These are phyloP conservation scores for Calycina herbarum DNA, from an alignment of 2,329 filamentous ascomycete species.

Conservation along the genomic window DNA sequence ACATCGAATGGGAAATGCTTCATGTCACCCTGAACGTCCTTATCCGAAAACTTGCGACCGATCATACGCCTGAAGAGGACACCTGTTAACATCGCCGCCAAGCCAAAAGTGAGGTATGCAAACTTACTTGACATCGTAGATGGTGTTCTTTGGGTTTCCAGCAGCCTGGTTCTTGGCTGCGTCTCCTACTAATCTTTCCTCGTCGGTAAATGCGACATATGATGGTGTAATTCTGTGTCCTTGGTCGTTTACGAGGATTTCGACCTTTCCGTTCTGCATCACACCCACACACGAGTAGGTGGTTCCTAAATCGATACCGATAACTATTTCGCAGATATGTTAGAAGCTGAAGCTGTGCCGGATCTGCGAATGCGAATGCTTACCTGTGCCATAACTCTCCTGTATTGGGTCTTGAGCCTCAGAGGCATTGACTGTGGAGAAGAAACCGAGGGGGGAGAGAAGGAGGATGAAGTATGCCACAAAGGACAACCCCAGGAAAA, in stretches of 20 bases:
- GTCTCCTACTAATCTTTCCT: conserved; percentile 95
- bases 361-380: conserved; percentile 16
- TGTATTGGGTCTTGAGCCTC: conserved; percentile 65
- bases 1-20: conserved; percentile 99
- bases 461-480: conserved; percentile 90
- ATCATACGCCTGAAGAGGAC: conserved; percentile 67
- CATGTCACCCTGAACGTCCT: conserved; percentile 86
- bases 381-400: conserved; percentile 76
- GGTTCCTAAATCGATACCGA: conserved; percentile 94
- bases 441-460: conserved; percentile 82
- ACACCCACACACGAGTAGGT: conserved; percentile 90
- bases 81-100: conserved; percentile 36
- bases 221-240: conserved; percentile 95
- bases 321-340: conserved; percentile 53
- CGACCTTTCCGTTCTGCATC: conserved; percentile 93
- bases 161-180: conserved; percentile 95
- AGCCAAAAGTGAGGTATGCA: background rate
- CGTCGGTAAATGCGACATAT: conserved; percentile 95
- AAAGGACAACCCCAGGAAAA: conserved; percentile 81
- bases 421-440: conserved; percentile 70
- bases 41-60: conserved; percentile 79
- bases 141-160: conserved; percentile 72
- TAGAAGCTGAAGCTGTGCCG: conserved; percentile 15
- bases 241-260: conserved; percentile 95
- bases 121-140: conserved; percentile 84